A percentile compares a stretch with the other conserved stretches of the same genome.
phyloP scores from a whole-genome alignment of 257 asterid genomes.

The Ballota nigra region DNA sequence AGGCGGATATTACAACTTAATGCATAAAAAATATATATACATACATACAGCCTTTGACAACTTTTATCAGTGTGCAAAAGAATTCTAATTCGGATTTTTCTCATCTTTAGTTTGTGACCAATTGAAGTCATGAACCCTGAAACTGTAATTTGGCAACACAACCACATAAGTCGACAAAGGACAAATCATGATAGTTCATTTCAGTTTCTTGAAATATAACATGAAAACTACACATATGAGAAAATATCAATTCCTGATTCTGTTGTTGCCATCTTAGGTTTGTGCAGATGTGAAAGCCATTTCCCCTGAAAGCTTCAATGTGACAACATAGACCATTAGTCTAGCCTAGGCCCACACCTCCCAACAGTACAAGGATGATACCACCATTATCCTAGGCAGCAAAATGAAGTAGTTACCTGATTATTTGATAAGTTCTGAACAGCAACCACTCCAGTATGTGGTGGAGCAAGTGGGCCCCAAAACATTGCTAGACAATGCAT shows the following conservation, averaged over 20 bases:
- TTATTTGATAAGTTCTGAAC: constrained; percentile 83
- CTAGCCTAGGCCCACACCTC: no score
- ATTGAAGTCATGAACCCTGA: not conserved
- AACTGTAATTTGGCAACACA: not conserved
- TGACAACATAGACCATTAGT: constrained; percentile 3
- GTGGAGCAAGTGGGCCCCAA: constrained; percentile 99
- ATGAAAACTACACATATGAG: no score
- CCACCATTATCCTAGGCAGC: constrained; percentile 2
- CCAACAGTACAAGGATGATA: no score
- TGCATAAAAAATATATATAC: no score
- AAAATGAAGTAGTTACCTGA: constrained; percentile 50
- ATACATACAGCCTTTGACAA: no score
- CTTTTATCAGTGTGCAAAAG: no score
- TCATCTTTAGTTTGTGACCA: not conserved
- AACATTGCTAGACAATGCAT: constrained; percentile 99
- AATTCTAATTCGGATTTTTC: no score
- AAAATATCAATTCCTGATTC: not conserved
- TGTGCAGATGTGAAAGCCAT: not conserved
- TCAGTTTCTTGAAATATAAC: not conserved
- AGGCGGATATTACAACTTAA: no score
- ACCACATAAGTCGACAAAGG: not conserved
- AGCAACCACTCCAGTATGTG: constrained; percentile 88
- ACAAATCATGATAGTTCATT: not conserved
- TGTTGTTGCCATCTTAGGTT: not conserved
- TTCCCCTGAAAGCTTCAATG: not conserved